Conservation (phyloP, 148 eudicot species). For the Chenopodium formosanum region DNA sequence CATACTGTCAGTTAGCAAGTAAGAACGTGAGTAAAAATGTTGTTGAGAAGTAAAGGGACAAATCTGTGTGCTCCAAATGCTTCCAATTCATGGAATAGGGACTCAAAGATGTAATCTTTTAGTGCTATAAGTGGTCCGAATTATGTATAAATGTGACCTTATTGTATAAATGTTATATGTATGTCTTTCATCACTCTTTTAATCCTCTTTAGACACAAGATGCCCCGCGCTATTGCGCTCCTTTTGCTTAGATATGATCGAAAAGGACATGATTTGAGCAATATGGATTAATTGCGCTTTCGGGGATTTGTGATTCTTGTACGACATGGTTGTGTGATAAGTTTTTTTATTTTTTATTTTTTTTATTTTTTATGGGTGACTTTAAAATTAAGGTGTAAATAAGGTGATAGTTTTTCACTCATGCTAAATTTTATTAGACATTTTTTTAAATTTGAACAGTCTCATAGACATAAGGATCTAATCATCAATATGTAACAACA, state of each 20-base stretch:
- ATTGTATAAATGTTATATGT: neutral
- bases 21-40: neutral
- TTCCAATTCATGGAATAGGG: neutral
- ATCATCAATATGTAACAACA: too few relatives aligned
- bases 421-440: too few relatives aligned
- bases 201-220: neutral
- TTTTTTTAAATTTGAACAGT: too few relatives aligned
- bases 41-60: neutral
- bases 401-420: too few relatives aligned
- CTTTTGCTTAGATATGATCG: neutral
- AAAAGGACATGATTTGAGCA: neutral
- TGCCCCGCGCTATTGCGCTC: neutral
- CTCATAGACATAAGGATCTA: too few relatives aligned
- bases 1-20: neutral
- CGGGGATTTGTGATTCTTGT: neutral
- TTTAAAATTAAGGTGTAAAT: too few relatives aligned
- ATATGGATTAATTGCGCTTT: neutral
- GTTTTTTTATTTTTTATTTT: neutral
- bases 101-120: neutral
- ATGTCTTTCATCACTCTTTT: neutral
- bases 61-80: neutral
- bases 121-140: slow-evolving; percentile 1
- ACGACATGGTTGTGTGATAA: neutral
- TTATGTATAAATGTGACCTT: neutral
- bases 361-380: neutral